Base-by-base conservation (phyloP, 352 stramenopile species). In the Pythium guiyangense region DNA sequence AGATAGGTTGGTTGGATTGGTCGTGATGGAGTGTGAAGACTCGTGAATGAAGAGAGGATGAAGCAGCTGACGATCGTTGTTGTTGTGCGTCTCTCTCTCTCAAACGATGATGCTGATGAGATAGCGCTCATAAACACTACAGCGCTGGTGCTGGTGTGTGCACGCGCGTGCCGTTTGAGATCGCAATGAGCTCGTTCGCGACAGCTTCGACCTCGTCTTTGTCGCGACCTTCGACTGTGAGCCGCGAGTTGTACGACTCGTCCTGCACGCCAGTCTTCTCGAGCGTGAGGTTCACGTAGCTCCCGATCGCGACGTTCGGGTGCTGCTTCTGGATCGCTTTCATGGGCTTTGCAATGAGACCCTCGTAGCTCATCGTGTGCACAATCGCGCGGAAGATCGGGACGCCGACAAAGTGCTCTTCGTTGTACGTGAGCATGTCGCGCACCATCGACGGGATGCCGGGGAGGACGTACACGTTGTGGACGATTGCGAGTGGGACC, bases 381-480 rank as follows among this genome's bases (percentile, higher is more conserved):
- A 94, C 85, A 35, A 87, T 80, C 5, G 76, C 75, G 40, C 84
- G 81, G 58, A 87, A 77, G 50, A 93, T 92, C 4, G 75, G 83
- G 29, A 92, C 71, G 15, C 85, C 85, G 29, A 82, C 58, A 35
- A 95, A 95, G 26, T 90, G 79, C 35, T 84, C 71, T 62, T 91
- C 78, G 52, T 91, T 91, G 26, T 64, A 71, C 22, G 79, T 80
- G 52, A 95, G 78, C 83, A 95, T 95, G 34, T 86, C 77, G 42
- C 80, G 73, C 53, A 95, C 77, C 68, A 92, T 83, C 9, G 72
- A 81, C 42, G 85, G 85, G 43, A 95, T 93, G 8, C 85, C 85
- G 1, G 85, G 85, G 6, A 95, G 67, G 40, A 95, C 74, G 60
- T 93, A 93, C 25, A 95, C 81, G 54, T 95, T 95, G 50, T 91